A percentile compares a stretch with the other conserved stretches of the same genome.
phyloP scores from a whole-genome alignment of 1,139 yeast species.

The Magnusiomyces ingens region DNA sequence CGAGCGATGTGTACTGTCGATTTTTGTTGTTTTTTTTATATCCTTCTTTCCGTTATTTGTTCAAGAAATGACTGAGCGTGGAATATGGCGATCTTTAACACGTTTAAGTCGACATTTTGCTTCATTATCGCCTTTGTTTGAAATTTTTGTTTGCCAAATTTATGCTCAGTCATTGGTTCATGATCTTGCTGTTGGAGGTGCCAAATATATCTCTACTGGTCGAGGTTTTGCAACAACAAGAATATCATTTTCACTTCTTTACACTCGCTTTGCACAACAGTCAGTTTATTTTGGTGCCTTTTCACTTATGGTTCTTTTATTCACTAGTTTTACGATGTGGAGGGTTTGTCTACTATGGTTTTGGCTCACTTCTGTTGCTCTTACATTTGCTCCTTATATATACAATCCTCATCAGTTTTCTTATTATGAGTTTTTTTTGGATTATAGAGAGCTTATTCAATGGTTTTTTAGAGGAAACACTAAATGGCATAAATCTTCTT shows the following conservation, averaged over 20 bases:
- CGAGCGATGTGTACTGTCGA: constrained; percentile 69
- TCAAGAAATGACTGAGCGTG: constrained; percentile 77
- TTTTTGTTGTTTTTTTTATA: constrained; percentile 75
- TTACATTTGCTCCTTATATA: constrained; percentile 70
- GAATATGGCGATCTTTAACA: constrained; percentile 53
- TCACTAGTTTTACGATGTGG: constrained; percentile 68
- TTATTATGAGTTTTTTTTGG: constrained; percentile 60
- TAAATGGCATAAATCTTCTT: constrained; percentile 44
- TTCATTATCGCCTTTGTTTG: constrained; percentile 77
- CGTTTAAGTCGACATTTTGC: constrained; percentile 58
- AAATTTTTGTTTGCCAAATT: constrained; percentile 79
- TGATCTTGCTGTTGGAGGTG: constrained; percentile 76
- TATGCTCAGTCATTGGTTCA: constrained; percentile 65
- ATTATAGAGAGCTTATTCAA: constrained; percentile 54
- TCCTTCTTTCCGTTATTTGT: constrained; percentile 73
- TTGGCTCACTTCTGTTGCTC: constrained; percentile 65
- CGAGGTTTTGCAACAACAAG: constrained; percentile 77
- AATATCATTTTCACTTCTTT: constrained; percentile 51
- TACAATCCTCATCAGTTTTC: constrained; percentile 86
- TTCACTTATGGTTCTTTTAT: constrained; percentile 50
- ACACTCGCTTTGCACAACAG: constrained; percentile 54
- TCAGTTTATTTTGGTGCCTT: constrained; percentile 63
- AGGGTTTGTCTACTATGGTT: constrained; percentile 75
- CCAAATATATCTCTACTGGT: constrained; percentile 77
- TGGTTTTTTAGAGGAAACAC: constrained; percentile 70